Conservation (phyloP, 2,329 filamentous ascomycete genomes). For the Diplocarpon rosae region DNA sequence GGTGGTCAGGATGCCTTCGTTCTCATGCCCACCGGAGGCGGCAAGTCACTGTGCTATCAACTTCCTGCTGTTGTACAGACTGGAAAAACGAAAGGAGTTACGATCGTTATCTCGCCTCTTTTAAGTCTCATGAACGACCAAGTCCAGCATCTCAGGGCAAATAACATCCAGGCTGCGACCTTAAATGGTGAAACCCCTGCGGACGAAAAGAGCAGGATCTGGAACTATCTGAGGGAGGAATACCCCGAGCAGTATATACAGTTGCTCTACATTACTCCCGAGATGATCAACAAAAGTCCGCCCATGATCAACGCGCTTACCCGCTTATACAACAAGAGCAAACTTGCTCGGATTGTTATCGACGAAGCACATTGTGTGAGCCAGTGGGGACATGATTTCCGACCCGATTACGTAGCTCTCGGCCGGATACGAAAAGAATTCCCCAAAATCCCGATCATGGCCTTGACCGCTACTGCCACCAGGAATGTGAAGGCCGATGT, state of each 20-base stretch:
- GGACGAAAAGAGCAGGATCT: constrained; percentile 53
- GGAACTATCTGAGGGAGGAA: constrained; percentile 48
- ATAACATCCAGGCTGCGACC: constrained; percentile 68
- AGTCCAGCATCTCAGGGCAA: constrained; percentile 64
- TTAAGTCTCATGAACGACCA: constrained; percentile 97
- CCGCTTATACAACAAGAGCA: constrained; percentile 55
- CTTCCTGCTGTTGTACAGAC: constrained; percentile 74
- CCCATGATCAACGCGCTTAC: constrained; percentile 55
- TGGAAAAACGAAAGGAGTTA: constrained; percentile 76
- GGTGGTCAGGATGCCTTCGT: constrained; percentile 84
- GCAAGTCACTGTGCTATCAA: constrained; percentile 95
- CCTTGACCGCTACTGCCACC: constrained; percentile 89
- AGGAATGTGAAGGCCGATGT: constrained; percentile 87
- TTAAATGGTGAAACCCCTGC: constrained; percentile 67
- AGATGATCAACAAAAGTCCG: constrained; percentile 83
- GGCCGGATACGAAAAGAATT: constrained; percentile 64
- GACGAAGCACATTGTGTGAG: constrained; percentile 99
- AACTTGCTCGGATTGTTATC: constrained; percentile 84
- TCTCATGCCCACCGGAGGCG: constrained; percentile 94
- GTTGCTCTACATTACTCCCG: constrained; percentile 88
- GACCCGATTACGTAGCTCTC: constrained; percentile 86
- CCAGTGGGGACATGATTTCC: constrained; percentile 97
- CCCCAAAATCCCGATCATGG: constrained; percentile 78
- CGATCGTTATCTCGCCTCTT: constrained; percentile 87
- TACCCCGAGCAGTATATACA: constrained; percentile 70